phyloP scores from a whole-genome alignment of 305 asterid genomes.

The Rubia peregrina region DNA sequence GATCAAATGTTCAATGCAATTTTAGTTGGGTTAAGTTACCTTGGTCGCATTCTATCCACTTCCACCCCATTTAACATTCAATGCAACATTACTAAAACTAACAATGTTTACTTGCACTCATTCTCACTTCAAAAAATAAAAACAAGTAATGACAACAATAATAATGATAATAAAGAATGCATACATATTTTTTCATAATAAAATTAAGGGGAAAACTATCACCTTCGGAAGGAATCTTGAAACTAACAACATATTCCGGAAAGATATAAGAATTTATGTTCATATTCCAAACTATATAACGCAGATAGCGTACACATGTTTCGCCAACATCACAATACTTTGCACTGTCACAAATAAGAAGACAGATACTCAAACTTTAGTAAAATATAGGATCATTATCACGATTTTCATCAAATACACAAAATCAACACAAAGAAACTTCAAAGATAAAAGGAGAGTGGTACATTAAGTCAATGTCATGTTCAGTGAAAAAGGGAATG shows the following conservation, averaged over 20 bases:
- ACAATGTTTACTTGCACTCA: no score
- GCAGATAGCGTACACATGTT: slow-evolving; percentile 30
- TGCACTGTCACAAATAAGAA: slow-evolving; percentile 17
- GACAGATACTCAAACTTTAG: no score
- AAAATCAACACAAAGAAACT: slow-evolving; percentile 1
- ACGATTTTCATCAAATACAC: background rate
- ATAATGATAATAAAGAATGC: no score
- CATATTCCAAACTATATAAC: slow-evolving; percentile 38
- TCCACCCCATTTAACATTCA: no score
- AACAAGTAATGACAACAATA: no score
- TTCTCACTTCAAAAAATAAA: no score
- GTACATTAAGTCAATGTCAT: background rate
- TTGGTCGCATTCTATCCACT: no score
- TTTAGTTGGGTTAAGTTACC: no score
- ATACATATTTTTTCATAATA: no score
- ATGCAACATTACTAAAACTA: no score
- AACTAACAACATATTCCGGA: slow-evolving; percentile 37
- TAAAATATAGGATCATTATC: background rate
- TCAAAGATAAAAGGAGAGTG: background rate
- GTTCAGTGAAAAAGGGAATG: background rate
- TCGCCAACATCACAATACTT: slow-evolving; percentile 38
- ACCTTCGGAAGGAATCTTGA: slow-evolving; percentile 38
- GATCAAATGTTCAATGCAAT: no score
- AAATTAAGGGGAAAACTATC: slow-evolving; percentile 9
- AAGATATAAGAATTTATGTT: slow-evolving; percentile 34